Evolutionary conservation across 2,329 filamentous ascomycete species (phyloP), one percentile per base, ranked within the genome.

Genomic region (Aspergillus awamori): DNA sequence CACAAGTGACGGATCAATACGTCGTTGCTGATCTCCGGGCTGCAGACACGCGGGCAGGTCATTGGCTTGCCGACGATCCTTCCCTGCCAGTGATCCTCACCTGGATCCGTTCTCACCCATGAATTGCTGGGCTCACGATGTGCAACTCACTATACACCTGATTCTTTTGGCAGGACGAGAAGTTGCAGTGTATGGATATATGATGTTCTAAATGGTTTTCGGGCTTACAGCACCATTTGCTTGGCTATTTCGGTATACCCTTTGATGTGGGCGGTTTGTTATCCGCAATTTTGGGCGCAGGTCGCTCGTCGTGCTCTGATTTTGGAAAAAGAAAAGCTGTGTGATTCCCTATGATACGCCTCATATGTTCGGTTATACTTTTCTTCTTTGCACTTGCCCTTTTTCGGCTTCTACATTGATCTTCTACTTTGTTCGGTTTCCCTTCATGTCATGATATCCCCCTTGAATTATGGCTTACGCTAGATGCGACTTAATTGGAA

Each of bases 31-130:
- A 84, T 30, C 80, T 88, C 17, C 81, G 83, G 63, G 76, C 80
- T 26, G 81, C 83, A 43, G 86, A 88, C 68, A 68, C 77, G 47
- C 76, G 82, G 45, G 83, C 85, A 64, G 83, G 84, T 41, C 86
- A 87, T 75, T 89, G 86, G 86, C 76, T 87, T 48, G 75, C 77
- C 39, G 86, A 89, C 63, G 86, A 88, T 68, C 86, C 86, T 3
- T 78, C 82, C 7, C 74, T 88, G 60, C 76, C 79, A 15, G 77
- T 77, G 20, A 84, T 87, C 52, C 79, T 77, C 24, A 69, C 70
- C 36, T 82, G 79, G 77, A 78, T 81, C 47, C 73, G 71, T 49
- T 71, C 74, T 33, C 76, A 77, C 60, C 71, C 71, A 60, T 75
- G 59, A 62, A 59, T 26, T 22, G 26, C 30, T 4, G 30, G 17